Percentiles rank a stretch among this genome's conserved stretches.
phyloP scores from a whole-genome alignment of 2,329 filamentous ascomycete genomes.

The Parastagonospora nodorum region DNA sequence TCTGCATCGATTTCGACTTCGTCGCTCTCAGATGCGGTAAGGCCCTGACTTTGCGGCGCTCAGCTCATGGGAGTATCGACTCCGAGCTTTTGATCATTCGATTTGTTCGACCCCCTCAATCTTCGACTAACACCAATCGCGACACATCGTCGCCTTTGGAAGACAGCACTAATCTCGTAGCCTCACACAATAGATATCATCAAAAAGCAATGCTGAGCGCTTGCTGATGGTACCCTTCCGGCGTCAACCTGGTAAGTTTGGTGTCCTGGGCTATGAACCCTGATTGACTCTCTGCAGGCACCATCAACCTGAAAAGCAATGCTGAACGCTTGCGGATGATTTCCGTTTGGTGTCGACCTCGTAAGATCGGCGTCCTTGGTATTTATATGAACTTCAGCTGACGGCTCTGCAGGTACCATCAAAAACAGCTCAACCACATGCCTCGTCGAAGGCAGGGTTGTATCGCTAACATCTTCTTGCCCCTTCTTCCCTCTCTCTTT shows the following conservation, averaged over 20 bases:
- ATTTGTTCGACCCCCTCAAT: background rate
- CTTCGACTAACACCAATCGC: background rate
- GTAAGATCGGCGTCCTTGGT: background rate
- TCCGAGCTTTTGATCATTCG: background rate
- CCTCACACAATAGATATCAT: background rate
- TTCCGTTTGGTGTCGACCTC: background rate
- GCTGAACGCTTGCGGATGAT: background rate
- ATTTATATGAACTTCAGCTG: too few species aligned
- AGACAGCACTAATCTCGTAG: background rate
- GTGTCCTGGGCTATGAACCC: background rate
- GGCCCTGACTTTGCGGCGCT: background rate
- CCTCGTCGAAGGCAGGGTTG: background rate
- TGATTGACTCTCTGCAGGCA: too few species aligned
- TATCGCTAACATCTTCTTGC: background rate
- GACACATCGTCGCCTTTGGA: background rate
- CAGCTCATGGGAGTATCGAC: constrained; percentile 1
- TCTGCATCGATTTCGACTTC: background rate
- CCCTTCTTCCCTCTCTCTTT: background rate
- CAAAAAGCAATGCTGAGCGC: background rate
- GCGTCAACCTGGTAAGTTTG: background rate
- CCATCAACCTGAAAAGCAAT: too few species aligned
- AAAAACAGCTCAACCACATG: background rate
- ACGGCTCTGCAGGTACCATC: too few species aligned
- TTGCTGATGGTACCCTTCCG: background rate
- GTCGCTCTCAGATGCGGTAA: background rate